Percentiles rank a stretch among this genome's conserved stretches.
phyloP scores from a whole-genome alignment of 2,329 filamentous ascomycete species.

The Aureobasidium mangrovei region DNA sequence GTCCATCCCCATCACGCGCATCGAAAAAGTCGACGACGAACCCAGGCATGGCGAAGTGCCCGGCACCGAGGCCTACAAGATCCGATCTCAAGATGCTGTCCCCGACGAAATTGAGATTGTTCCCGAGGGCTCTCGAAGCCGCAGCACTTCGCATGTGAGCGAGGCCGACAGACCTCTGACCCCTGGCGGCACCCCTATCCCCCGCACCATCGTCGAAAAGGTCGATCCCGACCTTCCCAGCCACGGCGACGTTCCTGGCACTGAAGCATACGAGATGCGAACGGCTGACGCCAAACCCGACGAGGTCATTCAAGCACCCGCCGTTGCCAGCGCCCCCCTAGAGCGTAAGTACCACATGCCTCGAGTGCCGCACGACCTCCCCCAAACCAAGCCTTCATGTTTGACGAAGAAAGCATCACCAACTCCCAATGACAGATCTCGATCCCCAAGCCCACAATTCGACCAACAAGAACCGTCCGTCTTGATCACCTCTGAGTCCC shows the following conservation, averaged over 20 bases:
- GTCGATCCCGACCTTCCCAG: conserved; percentile 48
- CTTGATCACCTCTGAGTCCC: conserved; percentile 4
- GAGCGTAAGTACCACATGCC: conserved; percentile 45
- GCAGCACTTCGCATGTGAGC: conserved; percentile 29
- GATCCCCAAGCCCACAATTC: conserved; percentile 14
- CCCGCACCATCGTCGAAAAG: conserved; percentile 53
- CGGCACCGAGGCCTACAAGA: conserved; percentile 52
- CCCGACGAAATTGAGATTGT: conserved; percentile 56
- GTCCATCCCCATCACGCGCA: conserved; percentile 49
- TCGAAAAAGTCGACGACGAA: conserved; percentile 53
- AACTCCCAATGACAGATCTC: conserved; percentile 43
- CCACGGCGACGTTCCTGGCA: conserved; percentile 55
- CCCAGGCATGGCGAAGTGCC: conserved; percentile 54
- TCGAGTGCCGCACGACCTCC: conserved; percentile 1
- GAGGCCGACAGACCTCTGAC: conserved; percentile 38
- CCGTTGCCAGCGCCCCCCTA: conserved; percentile 35
- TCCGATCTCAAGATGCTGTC: conserved; percentile 50
- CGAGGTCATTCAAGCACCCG: conserved; percentile 42
- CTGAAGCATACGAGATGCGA: conserved; percentile 47
- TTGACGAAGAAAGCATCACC: conserved; percentile 55
- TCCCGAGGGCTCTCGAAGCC: conserved; percentile 34
- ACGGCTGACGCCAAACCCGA: conserved; percentile 53
- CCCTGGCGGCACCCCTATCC: conserved; percentile 46
- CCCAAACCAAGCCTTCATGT: conserved; percentile 23
- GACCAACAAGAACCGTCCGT: conserved; percentile 4